Base-by-base conservation (phyloP, 371 early-diverging fungal species). In the Saksenaea oblongispora region DNA sequence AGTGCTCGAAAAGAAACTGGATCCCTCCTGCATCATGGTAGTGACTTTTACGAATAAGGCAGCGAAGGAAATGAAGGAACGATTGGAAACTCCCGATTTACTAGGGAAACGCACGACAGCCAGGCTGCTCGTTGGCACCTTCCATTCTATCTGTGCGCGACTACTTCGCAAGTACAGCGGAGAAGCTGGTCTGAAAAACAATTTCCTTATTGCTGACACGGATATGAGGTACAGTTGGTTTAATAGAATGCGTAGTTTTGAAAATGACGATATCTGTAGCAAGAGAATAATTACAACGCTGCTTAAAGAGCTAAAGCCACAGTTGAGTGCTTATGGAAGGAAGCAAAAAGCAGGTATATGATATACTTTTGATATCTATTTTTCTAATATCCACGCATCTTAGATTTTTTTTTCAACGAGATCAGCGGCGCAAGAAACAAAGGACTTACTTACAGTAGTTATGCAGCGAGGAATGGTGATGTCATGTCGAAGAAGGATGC, bases 21-120 rank as follows among this genome's bases (percentile, higher is more conserved):
- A 65, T 1, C 85, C 88, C 3, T 17, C 39, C 5, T 22, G 63
- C 7, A 75, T 87, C 34, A 62, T 87, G 26, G 89, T 87, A 1
- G 83, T 85, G 0, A 87, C 89, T 0, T 89, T 89, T 64, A 87
- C 89, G 2, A 87, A 85, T 47, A 89, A 88, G 67, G 89, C 89
- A 5, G 86, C 89, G 0, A 74, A 71, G 14, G 89, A 89, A 67
- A 80, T 89, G 76, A 71, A 72, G 37, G 64, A 73, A 26, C 75
- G 86, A 1, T 66, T 88, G 14, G 37, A 56, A 41, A 24, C 59
- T 1, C 22, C 56, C 0, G 34, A 62, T 0, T 39, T 82, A 18
- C 58, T 82, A 0, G 82, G 82, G 0, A 26, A 26, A 15, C 56
- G 58, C 27, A 71, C 58, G 17, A 76, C 81, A 27, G 58, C 59